Evolutionary conservation across 441 rosid species (phyloP).

Genomic region (Corymbia citriodora): DNA sequence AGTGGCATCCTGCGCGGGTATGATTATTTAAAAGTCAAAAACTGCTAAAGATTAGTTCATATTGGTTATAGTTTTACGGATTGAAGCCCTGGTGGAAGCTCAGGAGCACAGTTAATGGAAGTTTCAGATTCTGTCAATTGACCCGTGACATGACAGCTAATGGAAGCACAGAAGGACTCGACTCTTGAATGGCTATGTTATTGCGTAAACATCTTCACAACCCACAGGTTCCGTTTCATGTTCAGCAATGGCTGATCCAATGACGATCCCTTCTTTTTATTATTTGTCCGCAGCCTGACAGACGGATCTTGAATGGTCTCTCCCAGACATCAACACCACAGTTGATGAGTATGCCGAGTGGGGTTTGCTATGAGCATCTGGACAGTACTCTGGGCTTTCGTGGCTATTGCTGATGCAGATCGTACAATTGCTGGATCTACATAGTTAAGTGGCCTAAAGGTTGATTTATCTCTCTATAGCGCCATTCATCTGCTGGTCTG

Average conservation of each 20-base stretch:
- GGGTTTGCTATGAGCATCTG: neutral
- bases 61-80: neutral
- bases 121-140: neutral
- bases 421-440: neutral
- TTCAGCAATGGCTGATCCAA: neutral
- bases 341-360: neutral
- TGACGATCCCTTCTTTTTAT: neutral
- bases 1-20: neutral
- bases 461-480: neutral
- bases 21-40: neutral
- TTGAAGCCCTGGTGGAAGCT: neutral
- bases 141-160: neutral
- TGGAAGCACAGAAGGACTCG: neutral
- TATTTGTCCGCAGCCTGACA: neutral
- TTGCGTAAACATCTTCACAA: neutral
- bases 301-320: neutral
- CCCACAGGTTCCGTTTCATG: neutral
- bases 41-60: neutral
- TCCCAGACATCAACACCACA: neutral
- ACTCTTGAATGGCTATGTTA: neutral
- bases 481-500: neutral
- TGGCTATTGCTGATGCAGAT: neutral
- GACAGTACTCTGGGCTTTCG: neutral
- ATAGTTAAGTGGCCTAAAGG: neutral
- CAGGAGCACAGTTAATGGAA: neutral